These are phyloP conservation scores for Oryza glumipatula DNA, from an alignment of 176 grass and related monocot genomes.

Conservation along the genomic window DNA sequence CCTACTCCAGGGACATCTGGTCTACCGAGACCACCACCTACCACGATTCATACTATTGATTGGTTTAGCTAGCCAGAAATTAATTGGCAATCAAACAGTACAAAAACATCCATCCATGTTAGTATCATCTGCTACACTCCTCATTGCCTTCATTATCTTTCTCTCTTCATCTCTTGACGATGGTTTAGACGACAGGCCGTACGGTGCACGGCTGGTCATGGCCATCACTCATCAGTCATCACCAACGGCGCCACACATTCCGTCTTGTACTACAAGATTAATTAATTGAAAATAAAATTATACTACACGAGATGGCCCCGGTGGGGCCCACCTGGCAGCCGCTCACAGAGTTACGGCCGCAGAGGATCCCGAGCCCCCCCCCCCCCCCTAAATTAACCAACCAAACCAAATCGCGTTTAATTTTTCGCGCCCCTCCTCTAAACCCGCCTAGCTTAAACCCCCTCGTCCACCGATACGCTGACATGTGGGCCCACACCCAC, in stretches of 20 bases:
- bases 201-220: not conserved
- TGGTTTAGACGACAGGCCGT: not conserved
- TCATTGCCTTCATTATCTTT: not conserved
- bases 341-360: not conserved
- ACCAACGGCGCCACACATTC: not conserved
- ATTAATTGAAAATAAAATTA: not conserved
- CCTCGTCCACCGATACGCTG: not conserved
- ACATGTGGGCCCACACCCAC: not conserved
- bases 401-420: not conserved
- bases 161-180: not conserved
- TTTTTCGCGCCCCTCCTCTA: slow-evolving; percentile 12
- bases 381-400: not conserved
- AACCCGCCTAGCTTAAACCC: not conserved
- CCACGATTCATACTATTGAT: slow-evolving; percentile 15
- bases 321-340: not conserved
- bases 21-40: not conserved
- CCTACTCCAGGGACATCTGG: not conserved
- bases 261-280: not conserved
- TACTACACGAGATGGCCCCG: not conserved
- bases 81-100: not conserved
- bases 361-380: slow-evolving; percentile 3
- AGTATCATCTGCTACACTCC: not conserved
- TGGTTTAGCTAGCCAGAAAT: slow-evolving; percentile 26
- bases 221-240: too few relatives aligned
- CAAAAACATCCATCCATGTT: not conserved